phyloP scores from a whole-genome alignment of 257 asterid species.

The Anisodus acutangulus region DNA sequence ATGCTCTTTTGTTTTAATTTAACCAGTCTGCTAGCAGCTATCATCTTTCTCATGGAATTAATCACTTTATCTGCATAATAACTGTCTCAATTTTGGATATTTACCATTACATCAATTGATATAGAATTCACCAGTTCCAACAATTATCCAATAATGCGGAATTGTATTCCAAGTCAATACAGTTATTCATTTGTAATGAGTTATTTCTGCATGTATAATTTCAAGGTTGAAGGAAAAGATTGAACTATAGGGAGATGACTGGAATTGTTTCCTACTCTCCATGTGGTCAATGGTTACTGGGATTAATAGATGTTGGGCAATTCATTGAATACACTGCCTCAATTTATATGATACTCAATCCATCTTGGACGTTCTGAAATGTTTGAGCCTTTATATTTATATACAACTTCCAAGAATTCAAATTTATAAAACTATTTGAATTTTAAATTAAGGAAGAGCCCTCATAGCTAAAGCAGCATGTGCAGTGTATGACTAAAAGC shows the following conservation, averaged over 20 bases:
- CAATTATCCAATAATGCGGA: neutral
- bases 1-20: neutral
- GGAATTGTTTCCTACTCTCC: neutral
- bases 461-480: neutral
- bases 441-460: neutral
- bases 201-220: neutral
- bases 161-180: neutral
- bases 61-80: neutral
- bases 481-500: neutral
- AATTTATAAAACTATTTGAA: neutral
- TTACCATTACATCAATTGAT: neutral
- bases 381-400: neutral
- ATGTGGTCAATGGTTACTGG: neutral
- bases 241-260: neutral
- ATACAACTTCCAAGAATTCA: neutral
- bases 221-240: neutral
- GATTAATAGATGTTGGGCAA: neutral
- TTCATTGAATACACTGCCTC: neutral
- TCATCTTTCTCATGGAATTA: neutral
- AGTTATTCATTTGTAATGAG: neutral
- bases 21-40: neutral
- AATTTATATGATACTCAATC: neutral
- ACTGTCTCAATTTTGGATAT: neutral
- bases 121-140: too few relatives aligned
- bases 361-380: neutral